A percentile compares a stretch with the other conserved stretches of the same genome.
phyloP scores from a whole-genome alignment of 495 filamentous ascomycete genomes.

The Podospora didyma region DNA sequence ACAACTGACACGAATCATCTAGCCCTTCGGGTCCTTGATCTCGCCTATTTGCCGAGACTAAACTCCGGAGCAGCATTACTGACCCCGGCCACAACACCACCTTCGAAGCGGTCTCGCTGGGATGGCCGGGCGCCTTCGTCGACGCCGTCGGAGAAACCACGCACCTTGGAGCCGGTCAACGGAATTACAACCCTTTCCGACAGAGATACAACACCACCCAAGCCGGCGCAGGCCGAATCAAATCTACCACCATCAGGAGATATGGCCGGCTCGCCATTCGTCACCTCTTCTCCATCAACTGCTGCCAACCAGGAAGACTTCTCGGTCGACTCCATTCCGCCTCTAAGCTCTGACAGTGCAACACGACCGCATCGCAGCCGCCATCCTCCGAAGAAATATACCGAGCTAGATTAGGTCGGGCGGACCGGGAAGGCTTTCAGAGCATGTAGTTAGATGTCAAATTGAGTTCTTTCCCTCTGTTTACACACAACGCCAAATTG shows the following conservation, averaged over 20 bases:
- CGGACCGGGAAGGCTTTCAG: background rate
- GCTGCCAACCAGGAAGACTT: background rate
- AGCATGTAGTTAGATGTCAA: background rate
- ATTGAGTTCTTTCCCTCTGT: background rate
- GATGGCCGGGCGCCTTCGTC: slow-evolving; percentile 1
- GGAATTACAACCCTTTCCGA: background rate
- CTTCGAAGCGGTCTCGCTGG: slow-evolving; percentile 3
- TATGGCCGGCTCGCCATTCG: background rate
- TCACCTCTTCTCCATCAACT: background rate
- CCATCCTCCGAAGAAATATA: background rate
- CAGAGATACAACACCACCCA: background rate
- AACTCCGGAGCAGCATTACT: background rate
- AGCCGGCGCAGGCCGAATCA: background rate
- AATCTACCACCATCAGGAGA: background rate
- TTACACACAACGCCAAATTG: background rate
- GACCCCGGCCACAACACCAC: background rate
- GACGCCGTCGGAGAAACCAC: slow-evolving; percentile 1
- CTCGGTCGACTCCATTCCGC: background rate
- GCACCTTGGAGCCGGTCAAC: background rate
- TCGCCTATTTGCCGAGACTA: background rate
- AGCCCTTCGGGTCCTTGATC: slow-evolving; percentile 1
- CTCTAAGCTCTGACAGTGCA: background rate
- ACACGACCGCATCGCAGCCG: slow-evolving; percentile 1
- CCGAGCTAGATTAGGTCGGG: background rate
- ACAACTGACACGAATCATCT: background rate